Base-by-base conservation (phyloP, 2,329 filamentous ascomycete species). In the Talaromyces piceae region DNA sequence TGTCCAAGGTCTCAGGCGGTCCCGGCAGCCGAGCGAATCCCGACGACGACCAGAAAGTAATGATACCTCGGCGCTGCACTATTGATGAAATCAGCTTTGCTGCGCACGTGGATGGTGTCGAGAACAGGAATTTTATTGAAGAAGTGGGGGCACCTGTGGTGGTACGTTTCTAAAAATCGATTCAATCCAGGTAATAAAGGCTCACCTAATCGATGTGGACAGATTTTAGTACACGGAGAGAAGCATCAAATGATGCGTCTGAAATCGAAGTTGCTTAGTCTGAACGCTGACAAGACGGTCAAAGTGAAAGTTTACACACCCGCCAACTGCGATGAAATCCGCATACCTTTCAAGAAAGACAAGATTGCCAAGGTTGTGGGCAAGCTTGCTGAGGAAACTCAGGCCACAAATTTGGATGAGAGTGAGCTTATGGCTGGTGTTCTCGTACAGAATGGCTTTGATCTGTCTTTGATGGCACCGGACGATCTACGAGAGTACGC, bases 181-280 rank as follows among this genome's bases (percentile, higher is more conserved):
- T 27, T 37, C 9, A 41, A 30, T 23, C 11, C 12, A 30, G 20
- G 18, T 6, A 43, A 43, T 9, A 43, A 43, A n/a, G 27, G 8
- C 33, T 54, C 3, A 56, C 45, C 46, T 16, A 18, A 25, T 9
- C 1, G n/a, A n/a, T n/a, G n/a, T n/a, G n/a, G n/a, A n/a, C 54
- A 91, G 87, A 96, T 98, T 54, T 81, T 98, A 27, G 93, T 98
- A 2, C 93, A 98, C 60, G 93, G 93, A 51, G 93, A 98, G 66
- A 90, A 93, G 62, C 89, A 95, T 66, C 95, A 97, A 65, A 97
- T 97, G 90, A 95, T 93, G 79, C 84, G 93, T 49, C 76, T 98
- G 25, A 95, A 95, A 68, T 96, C 91, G 3, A 94, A 95, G 65
- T 78, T 98, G 1, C 81, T 97, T 3, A 91, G 89, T n/a, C 79